Base-by-base conservation (phyloP, 768 basidiomycete species). In the Termitomyces sp. region DNA sequence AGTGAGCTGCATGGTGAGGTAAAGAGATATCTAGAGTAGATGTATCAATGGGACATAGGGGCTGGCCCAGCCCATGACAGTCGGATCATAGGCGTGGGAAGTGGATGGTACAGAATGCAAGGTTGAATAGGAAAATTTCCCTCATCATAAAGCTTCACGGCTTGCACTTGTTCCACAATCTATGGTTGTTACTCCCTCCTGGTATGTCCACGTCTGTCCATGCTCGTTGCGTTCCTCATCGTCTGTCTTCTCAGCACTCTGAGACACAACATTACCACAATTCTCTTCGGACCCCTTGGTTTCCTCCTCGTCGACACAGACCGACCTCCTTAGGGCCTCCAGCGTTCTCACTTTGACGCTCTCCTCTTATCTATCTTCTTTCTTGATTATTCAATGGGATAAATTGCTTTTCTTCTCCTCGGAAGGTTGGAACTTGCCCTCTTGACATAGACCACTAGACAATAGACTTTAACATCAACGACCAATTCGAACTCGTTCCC, bases 261-360 rank as follows among this genome's bases (percentile, higher is more conserved):
- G 66, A 77, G 72, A 75, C 74, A 76, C 66, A 77, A 75, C 69
- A 75, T 75, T 64, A 75, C 75, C 78, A 77, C 72, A 73, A 77
- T 83, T 80, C 77, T 81, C 73, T 80, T 85, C 71, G 78, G 76
- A 70, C 87, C 86, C 63, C 80, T 83, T 75, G 80, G 72, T 59
- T 78, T 75, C 71, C 66, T 74, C 71, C 75, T 84, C 63, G 73
- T 85, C 69, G 84, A 84, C 82, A 83, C 82, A 53, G 88, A 92
- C 79, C 77, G 85, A 62, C 90, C 90, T 68, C 90, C 90, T 80
- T 92, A 87, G 82, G 73, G 71, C 72, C 67, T 32, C 42, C 46
- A 23, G 42, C 59, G 54, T 59, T 65, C 56, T 60, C 49, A 37
- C 9, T 60, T 56, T 59, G 58, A 60, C 60, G 51, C 64, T 48